A percentile compares a stretch with the other conserved stretches of the same genome.
Evolutionary conservation across 345 rosid genomes (phyloP).

Genomic region (Rubroshorea leprosula): DNA sequence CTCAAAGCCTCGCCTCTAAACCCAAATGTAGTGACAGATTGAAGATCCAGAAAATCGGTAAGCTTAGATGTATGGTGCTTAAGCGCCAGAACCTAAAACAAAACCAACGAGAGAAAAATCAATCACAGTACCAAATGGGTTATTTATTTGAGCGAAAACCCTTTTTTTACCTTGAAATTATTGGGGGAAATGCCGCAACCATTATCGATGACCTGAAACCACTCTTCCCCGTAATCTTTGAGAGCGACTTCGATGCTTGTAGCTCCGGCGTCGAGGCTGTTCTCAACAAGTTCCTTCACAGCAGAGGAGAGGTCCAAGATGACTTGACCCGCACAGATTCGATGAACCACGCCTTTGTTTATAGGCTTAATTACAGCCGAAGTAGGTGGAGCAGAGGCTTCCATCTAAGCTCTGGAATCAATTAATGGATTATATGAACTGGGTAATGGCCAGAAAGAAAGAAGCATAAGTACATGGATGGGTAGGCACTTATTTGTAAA

Average conservation of each 20-base stretch:
- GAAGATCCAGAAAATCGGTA: conserved; percentile 74
- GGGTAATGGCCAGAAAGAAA: not conserved
- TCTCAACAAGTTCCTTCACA: conserved; percentile 93
- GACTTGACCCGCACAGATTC: conserved; percentile 91
- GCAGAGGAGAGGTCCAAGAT: conserved; percentile 91
- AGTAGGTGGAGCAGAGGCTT: conserved; percentile 19
- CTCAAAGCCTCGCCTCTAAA: conserved; percentile 98
- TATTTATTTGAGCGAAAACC: not conserved
- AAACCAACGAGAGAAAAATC: not conserved
- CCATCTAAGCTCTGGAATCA: conserved; percentile 25
- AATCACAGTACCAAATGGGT: too few relatives aligned
- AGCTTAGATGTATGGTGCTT: conserved; percentile 96
- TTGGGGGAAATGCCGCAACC: conserved; percentile 86
- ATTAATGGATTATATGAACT: not conserved
- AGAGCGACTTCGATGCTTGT: conserved; percentile 72
- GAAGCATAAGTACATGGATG: not conserved
- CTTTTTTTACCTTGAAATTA: conserved; percentile 58
- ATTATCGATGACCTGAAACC: conserved; percentile 88
- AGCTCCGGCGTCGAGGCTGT: conserved; percentile 96
- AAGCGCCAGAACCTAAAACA: conserved; percentile 63
- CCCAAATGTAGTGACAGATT: conserved; percentile 73
- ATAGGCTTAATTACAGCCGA: conserved; percentile 59
- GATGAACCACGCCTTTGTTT: conserved; percentile 65
- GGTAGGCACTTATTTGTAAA: not conserved
- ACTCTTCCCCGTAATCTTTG: conserved; percentile 73